Evolutionary conservation across 176 grass and related monocot genomes (phyloP).

Genomic region (Luzula sylvatica): DNA sequence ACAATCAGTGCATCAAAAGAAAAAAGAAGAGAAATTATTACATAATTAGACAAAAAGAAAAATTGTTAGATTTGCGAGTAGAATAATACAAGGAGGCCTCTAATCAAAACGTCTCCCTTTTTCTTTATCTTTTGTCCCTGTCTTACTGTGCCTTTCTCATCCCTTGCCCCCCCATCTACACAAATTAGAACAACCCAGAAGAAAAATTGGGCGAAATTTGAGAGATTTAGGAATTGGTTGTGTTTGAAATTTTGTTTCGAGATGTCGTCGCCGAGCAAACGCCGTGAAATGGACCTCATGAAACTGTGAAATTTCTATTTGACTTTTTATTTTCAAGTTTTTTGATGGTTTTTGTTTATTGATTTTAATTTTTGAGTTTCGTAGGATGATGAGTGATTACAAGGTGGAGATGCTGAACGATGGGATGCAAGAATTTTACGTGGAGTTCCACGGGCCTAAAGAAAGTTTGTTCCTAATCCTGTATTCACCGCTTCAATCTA

Average conservation of each 20-base stretch:
- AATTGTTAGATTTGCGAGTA: not conserved
- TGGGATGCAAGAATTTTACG: conserved; percentile 97
- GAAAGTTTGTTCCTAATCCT: conserved; percentile 56
- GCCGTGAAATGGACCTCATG: conserved; percentile 99
- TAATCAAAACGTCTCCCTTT: conserved; percentile 23
- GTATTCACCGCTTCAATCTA: not conserved
- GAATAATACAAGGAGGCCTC: conserved; percentile 5
- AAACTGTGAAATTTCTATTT: conserved; percentile 58
- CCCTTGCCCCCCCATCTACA: conserved; percentile 21
- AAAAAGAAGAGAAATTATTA: not conserved
- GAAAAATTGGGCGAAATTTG: not conserved
- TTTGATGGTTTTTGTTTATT: not conserved
- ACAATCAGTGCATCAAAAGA: not conserved
- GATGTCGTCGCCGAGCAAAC: conserved; percentile 97
- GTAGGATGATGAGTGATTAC: conserved; percentile 99
- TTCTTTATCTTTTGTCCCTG: conserved; percentile 21
- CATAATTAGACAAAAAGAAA: conserved; percentile 7
- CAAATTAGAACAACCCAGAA: conserved; percentile 6
- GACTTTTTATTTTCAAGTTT: conserved; percentile 7
- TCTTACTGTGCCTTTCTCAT: conserved; percentile 24
- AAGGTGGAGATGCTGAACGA: conserved; percentile 99
- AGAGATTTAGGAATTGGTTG: not conserved
- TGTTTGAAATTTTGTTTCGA: not conserved
- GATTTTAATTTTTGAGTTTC: conserved; percentile 13
- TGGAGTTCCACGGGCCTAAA: conserved; percentile 73